Percentiles rank a stretch among this genome's conserved stretches.
Conservation (phyloP, 2,329 filamentous ascomycete genomes). For the Ophiostoma piceae region DNA sequence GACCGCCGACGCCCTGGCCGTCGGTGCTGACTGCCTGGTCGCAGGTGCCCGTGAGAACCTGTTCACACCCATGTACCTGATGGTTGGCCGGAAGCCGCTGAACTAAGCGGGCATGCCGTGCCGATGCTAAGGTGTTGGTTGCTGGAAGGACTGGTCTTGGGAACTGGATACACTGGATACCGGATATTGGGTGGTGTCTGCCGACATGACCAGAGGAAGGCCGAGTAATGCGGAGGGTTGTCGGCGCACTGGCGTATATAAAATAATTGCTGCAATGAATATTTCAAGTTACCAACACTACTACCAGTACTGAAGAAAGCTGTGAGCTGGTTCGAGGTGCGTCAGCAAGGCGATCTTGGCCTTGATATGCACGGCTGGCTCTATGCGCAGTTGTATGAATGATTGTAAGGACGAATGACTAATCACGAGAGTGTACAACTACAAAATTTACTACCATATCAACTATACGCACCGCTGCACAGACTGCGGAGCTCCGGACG, state of each 20-base stretch:
- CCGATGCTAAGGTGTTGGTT: background rate
- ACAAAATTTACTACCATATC: background rate
- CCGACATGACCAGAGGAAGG: background rate
- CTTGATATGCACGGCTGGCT: background rate
- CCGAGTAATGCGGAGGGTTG: conserved; percentile 23
- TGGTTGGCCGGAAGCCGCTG: conserved; percentile 80
- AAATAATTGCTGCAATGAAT: conserved; percentile 14
- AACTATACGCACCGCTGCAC: background rate
- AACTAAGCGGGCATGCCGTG: background rate
- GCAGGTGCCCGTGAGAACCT: conserved; percentile 81
- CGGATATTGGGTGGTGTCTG: background rate
- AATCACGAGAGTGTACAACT: background rate
- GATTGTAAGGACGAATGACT: background rate
- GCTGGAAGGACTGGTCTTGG: background rate
- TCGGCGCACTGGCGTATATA: conserved; percentile 17
- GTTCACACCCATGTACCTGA: conserved; percentile 99
- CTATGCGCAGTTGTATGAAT: background rate
- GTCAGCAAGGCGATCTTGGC: background rate
- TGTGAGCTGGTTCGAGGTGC: background rate
- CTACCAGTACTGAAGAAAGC: background rate
- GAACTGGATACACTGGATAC: background rate
- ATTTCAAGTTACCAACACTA: background rate
- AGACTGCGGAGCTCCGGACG: conserved; percentile 19
- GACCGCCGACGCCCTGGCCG: conserved; percentile 83
- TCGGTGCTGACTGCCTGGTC: conserved; percentile 78